Conservation (phyloP, 768 basidiomycete species). For the Phylloporus sp. region DNA sequence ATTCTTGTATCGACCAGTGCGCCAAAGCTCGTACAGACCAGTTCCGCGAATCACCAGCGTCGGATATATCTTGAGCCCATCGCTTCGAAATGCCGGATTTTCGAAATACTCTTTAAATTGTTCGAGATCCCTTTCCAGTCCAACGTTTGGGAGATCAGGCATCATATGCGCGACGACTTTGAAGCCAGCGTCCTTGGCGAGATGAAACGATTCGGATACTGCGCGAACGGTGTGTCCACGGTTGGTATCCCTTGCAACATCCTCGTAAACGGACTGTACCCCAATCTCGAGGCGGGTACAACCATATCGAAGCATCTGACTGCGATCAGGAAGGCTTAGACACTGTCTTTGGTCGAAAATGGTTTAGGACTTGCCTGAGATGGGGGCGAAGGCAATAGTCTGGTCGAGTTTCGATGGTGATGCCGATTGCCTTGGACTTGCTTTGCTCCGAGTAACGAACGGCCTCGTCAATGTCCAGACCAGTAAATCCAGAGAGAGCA, state of each 20-base stretch:
- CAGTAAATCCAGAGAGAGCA: constrained; percentile 92
- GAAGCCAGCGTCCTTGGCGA: constrained; percentile 98
- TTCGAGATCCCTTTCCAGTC: constrained; percentile 93
- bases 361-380: constrained; percentile 56
- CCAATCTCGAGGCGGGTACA: constrained; percentile 98
- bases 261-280: constrained; percentile 98
- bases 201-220: constrained; percentile 94
- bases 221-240: constrained; percentile 98
- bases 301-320: constrained; percentile 98
- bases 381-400: constrained; percentile 98
- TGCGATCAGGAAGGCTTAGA: constrained; percentile 28
- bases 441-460: constrained; percentile 96
- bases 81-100: constrained; percentile 94
- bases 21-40: constrained; percentile 92
- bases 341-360: background rate
- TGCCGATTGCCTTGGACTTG: constrained; percentile 97
- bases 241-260: constrained; percentile 98
- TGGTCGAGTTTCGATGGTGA: constrained; percentile 97
- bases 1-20: constrained; percentile 97
- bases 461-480: constrained; percentile 91
- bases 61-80: constrained; percentile 97
- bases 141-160: constrained; percentile 98
- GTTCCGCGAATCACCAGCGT: constrained; percentile 98
- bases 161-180: constrained; percentile 99
- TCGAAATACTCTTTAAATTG: constrained; percentile 99